phyloP scores from a whole-genome alignment of 2,329 filamentous ascomycete genomes.

The Pseudogymnoascus pannorum region DNA sequence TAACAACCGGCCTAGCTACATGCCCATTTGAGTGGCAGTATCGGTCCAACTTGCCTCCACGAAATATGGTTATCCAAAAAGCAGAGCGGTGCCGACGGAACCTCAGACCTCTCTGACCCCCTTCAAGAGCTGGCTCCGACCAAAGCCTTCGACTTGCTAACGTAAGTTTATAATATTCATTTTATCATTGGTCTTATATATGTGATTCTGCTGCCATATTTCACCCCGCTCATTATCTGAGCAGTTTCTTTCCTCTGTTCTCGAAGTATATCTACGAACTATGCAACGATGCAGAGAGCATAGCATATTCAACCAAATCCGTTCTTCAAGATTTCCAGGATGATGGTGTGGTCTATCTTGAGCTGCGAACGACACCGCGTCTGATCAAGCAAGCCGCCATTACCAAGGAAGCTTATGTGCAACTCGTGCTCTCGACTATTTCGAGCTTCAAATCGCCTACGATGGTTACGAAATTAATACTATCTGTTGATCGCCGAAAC shows the following conservation, averaged over 20 bases:
- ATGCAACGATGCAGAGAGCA: constrained; percentile 52
- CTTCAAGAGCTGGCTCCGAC: constrained; percentile 58
- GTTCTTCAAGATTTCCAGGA: constrained; percentile 59
- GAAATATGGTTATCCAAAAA: constrained; percentile 63
- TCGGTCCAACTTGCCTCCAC: constrained; percentile 64
- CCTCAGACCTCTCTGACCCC: constrained; percentile 53
- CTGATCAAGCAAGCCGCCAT: constrained; percentile 43
- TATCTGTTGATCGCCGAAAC: constrained; percentile 66
- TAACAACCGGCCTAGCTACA: constrained; percentile 50
- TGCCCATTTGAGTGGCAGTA: constrained; percentile 73
- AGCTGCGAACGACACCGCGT: constrained; percentile 74
- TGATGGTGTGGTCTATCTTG: constrained; percentile 71
- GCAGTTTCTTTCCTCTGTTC: constrained; percentile 71
- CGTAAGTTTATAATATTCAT: constrained; percentile 37
- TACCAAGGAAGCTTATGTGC: constrained; percentile 54
- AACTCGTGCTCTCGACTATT: constrained; percentile 59
- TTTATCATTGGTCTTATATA: background rate
- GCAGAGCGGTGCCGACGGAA: constrained; percentile 39
- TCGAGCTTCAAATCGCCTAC: constrained; percentile 35
- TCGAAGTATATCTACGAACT: constrained; percentile 73
- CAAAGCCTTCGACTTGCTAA: constrained; percentile 65
- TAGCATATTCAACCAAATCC: constrained; percentile 54
- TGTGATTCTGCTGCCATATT: background rate
- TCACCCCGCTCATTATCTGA: constrained; percentile 13
- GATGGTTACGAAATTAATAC: constrained; percentile 60